Evolutionary conservation across 108 stramenopile genomes (phyloP), one percentile per base, ranked within the genome.

Genomic region (Fragilaria radians): DNA sequence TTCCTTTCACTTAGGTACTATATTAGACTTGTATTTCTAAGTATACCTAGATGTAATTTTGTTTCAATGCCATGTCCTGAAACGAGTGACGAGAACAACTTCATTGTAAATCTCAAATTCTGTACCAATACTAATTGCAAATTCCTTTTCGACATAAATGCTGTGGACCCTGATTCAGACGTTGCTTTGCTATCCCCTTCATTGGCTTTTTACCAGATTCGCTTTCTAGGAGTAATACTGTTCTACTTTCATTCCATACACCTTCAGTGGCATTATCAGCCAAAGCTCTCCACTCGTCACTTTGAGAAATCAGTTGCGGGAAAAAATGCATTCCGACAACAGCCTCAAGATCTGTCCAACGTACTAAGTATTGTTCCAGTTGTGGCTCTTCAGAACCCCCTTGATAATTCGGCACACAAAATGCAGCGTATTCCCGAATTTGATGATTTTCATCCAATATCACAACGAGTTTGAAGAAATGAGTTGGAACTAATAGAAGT

Each of bases 381-480:
- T 51, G 36, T 23, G 59, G 62, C 32, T 56, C 67, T 31, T 32
- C 61, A 63, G 32, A 49, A 22, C 46, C 58, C 36, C 32, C 59
- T 21, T 32, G 1, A 1, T 59, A 21, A 60, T 93, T 89, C 32
- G 86, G 82, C 48, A 93, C 52, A 9, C 89, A 87, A 74, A 93
- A 93, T 59, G 88, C 87, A 22, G 88, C 88, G 61, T 85, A 86
- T 23, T 69, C 31, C 19, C 32, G 46, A 58, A 79, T 78, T 18
- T 47, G 52, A 0, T 64, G 36, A 9, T 55, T 23, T 30, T 49
- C 42, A 24, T 66, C 30, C 1, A 70, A 61, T 17, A 78, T 64
- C 4, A 71, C 74, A 4, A 91, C 68, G 5, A 92, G 76, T 65
- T 93, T 93, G 68, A 75, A 93, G 52, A 93, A 89, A 55, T 93